These are phyloP conservation scores for Artemisia tridentata DNA, from an alignment of 129 eudicot genomes.

Conservation along the genomic window DNA sequence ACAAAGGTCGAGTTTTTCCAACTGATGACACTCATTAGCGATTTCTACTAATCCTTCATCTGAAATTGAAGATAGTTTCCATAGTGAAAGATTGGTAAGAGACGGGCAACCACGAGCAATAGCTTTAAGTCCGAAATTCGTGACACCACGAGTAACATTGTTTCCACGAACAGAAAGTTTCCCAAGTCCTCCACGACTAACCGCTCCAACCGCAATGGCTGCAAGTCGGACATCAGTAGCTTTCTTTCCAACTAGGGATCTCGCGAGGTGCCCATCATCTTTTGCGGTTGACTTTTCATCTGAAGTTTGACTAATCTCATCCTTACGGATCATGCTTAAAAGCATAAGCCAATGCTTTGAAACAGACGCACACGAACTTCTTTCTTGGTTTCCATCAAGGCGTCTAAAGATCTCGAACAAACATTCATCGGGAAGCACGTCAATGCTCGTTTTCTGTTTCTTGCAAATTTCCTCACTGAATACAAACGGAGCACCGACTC, in stretches of 20 bases:
- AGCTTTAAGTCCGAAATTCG: conserved; percentile 63
- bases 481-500: conserved; percentile 42
- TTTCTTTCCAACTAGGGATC: conserved; percentile 69
- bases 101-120: conserved; percentile 83
- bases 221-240: conserved; percentile 87
- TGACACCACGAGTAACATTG: conserved; percentile 46
- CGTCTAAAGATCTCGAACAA: conserved; percentile 66
- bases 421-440: conserved; percentile 78
- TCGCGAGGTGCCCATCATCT: conserved; percentile 45
- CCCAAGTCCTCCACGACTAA: conserved; percentile 68
- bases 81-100: conserved; percentile 53
- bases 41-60: conserved; percentile 76
- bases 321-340: conserved; percentile 46
- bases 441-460: conserved; percentile 45
- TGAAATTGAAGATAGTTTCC: conserved; percentile 59
- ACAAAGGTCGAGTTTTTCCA: conserved; percentile 73
- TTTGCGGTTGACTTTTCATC: background rate
- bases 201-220: conserved; percentile 74
- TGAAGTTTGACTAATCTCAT: conserved; percentile 35
- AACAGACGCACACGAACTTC: conserved; percentile 68
- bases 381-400: conserved; percentile 55
- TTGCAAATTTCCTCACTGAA: conserved; percentile 34
- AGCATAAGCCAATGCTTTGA: conserved; percentile 84
- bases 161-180: conserved; percentile 69
- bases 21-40: conserved; percentile 54